Evolutionary conservation across 2,329 filamentous ascomycete genomes (phyloP).

Genomic region (Phaeoacremonium minimum): DNA sequence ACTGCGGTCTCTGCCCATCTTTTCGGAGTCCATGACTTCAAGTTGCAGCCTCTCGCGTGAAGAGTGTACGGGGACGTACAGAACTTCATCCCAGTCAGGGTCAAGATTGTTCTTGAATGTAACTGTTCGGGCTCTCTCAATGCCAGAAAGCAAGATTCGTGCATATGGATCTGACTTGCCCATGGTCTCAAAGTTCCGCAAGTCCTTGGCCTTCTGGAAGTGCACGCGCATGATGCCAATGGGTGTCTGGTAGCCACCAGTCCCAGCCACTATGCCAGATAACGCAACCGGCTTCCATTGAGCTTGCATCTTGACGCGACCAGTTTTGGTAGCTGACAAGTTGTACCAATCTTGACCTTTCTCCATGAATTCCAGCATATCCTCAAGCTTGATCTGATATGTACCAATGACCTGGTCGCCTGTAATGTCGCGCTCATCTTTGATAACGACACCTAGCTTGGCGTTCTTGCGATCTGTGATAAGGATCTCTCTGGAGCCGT

Average conservation of each 20-base stretch:
- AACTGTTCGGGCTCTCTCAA: conserved; percentile 87
- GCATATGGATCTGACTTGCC: conserved; percentile 97
- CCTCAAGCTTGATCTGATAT: conserved; percentile 93
- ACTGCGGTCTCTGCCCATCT: conserved; percentile 82
- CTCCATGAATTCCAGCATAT: conserved; percentile 84
- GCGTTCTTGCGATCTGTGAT: conserved; percentile 91
- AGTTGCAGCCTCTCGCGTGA: conserved; percentile 76
- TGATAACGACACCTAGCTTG: conserved; percentile 86
- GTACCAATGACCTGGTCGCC: conserved; percentile 82
- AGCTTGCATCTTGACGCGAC: conserved; percentile 83
- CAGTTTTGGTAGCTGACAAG: conserved; percentile 72
- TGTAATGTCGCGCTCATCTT: conserved; percentile 85
- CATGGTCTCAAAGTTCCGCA: conserved; percentile 90
- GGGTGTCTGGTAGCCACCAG: conserved; percentile 86
- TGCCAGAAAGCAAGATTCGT: conserved; percentile 80
- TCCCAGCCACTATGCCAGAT: conserved; percentile 69
- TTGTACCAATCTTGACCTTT: conserved; percentile 98
- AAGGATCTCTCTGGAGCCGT: conserved; percentile 88
- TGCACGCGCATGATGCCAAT: conserved; percentile 95
- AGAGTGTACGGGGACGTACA: conserved; percentile 89
- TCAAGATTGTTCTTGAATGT: conserved; percentile 95
- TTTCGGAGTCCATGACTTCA: conserved; percentile 97
- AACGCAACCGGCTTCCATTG: conserved; percentile 95
- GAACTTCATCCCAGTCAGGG: conserved; percentile 91
- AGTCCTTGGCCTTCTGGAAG: conserved; percentile 74